Evolutionary conservation across 2,329 filamentous ascomycete genomes (phyloP).

Genomic region (Calycina herbarum): DNA sequence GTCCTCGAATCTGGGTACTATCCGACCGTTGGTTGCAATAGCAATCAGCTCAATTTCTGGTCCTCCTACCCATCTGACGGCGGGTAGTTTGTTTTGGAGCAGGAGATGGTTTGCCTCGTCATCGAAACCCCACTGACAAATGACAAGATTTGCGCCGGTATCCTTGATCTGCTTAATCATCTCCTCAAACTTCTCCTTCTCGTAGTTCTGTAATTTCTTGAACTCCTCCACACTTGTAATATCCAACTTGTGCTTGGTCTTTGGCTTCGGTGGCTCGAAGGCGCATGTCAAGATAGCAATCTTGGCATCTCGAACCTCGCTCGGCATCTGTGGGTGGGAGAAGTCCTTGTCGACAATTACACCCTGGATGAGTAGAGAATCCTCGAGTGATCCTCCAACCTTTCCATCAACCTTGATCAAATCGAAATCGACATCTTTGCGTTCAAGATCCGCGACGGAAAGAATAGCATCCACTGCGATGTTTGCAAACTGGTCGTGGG

Average conservation of each 20-base stretch:
- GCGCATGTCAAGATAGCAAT: constrained; percentile 96
- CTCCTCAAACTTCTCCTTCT: constrained; percentile 93
- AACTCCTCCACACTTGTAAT: constrained; percentile 97
- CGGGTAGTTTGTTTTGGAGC: constrained; percentile 92
- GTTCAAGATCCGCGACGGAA: constrained; percentile 91
- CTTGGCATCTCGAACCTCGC: constrained; percentile 92
- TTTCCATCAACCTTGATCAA: constrained; percentile 99
- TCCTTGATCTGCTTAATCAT: constrained; percentile 99
- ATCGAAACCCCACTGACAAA: constrained; percentile 99
- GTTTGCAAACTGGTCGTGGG: constrained; percentile 95
- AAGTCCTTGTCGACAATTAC: constrained; percentile 99
- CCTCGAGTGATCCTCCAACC: constrained; percentile 90
- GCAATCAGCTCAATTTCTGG: constrained; percentile 98
- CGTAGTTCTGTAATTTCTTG: constrained; percentile 95
- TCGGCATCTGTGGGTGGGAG: constrained; percentile 98
- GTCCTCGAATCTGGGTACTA: constrained; percentile 96
- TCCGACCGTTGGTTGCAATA: constrained; percentile 96
- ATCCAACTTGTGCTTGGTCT: constrained; percentile 99
- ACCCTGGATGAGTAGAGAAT: constrained; percentile 92
- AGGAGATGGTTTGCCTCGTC: constrained; percentile 98
- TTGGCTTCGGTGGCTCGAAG: constrained; percentile 98
- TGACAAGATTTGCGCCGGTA: constrained; percentile 93
- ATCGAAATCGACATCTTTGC: constrained; percentile 98
- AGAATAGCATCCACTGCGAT: constrained; percentile 97
- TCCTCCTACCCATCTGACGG: constrained; percentile 95